phyloP scores from a whole-genome alignment of 1,139 yeast species.

The Saccharomyces pastorianus region DNA sequence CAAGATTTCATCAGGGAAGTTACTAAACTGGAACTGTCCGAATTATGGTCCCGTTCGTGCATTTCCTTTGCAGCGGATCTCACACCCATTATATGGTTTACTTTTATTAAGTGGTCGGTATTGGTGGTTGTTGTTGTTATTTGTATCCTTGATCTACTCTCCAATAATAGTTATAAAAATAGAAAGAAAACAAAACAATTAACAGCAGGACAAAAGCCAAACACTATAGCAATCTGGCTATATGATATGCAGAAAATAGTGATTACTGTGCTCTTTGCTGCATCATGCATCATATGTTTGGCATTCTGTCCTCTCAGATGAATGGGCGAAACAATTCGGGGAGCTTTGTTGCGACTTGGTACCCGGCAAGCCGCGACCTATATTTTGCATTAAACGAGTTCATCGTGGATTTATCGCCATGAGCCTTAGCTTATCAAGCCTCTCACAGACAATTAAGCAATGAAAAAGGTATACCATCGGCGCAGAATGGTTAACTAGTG shows the following conservation, averaged over 20 bases:
- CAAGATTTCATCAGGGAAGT: slow-evolving; percentile 26
- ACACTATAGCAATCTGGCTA: neutral
- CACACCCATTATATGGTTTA: slow-evolving; percentile 12
- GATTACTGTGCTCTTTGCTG: neutral
- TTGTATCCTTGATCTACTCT: neutral
- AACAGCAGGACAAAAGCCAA: neutral
- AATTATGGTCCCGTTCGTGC: slow-evolving; percentile 14
- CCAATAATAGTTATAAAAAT: neutral
- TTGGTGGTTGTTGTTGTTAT: neutral
- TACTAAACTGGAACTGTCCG: slow-evolving; percentile 16
- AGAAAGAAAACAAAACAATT: neutral
- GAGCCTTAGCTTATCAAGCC: neutral
- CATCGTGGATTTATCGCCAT: neutral
- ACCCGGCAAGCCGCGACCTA: neutral
- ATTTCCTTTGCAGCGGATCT: slow-evolving; percentile 18
- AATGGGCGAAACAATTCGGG: neutral
- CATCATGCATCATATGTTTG: neutral
- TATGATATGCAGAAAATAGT: neutral
- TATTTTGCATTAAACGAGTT: neutral
- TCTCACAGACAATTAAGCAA: neutral
- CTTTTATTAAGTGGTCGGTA: neutral
- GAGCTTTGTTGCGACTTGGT: neutral
- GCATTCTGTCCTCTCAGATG: neutral
- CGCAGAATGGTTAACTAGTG: neutral
- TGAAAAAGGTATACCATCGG: neutral